Percentiles rank a stretch among this genome's conserved stretches.
Conservation (phyloP, 371 early-diverging fungal species). For the Dinochytrium kinnereticum region DNA sequence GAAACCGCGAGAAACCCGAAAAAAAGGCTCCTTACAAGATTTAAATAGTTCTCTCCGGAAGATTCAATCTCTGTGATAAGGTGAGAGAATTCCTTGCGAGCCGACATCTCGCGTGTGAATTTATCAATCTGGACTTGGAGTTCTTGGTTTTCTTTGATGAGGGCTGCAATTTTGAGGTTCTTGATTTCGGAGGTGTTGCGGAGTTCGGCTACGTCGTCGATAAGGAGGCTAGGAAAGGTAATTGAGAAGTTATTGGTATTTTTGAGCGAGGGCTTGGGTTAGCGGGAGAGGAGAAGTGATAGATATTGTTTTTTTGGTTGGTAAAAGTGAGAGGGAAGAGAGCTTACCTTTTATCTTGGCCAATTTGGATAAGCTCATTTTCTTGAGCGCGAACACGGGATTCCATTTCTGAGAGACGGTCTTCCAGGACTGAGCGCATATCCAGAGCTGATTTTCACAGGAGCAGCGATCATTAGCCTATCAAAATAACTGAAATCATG, state of each 20-base stretch:
- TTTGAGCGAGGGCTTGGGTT: too few relatives aligned
- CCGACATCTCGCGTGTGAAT: conserved; percentile 36
- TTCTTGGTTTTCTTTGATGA: conserved; percentile 42
- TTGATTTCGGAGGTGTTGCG: conserved; percentile 39
- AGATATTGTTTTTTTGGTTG: too few relatives aligned
- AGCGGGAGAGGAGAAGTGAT: too few relatives aligned
- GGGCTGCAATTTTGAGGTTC: conserved; percentile 23
- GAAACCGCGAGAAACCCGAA: not conserved
- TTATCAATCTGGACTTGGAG: conserved; percentile 39
- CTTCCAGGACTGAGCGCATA: conserved; percentile 41
- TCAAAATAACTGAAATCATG: too few relatives aligned
- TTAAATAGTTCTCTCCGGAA: conserved; percentile 44
- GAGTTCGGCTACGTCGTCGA: conserved; percentile 51
- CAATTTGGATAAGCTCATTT: conserved; percentile 48
- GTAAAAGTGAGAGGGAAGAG: conserved; percentile 21
- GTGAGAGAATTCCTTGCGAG: conserved; percentile 36
- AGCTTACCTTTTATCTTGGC: conserved; percentile 55
- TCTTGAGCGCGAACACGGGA: conserved; percentile 35
- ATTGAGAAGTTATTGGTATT: not conserved
- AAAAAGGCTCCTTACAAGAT: conserved; percentile 30
- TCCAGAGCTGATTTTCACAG: conserved; percentile 37
- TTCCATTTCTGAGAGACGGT: conserved; percentile 45
- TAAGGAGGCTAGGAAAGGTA: conserved; percentile 36
- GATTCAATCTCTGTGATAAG: conserved; percentile 42
- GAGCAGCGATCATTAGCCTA: not conserved